phyloP scores from a whole-genome alignment of 192 early-diverging fungal genomes.

The Spinellus fusiger region DNA sequence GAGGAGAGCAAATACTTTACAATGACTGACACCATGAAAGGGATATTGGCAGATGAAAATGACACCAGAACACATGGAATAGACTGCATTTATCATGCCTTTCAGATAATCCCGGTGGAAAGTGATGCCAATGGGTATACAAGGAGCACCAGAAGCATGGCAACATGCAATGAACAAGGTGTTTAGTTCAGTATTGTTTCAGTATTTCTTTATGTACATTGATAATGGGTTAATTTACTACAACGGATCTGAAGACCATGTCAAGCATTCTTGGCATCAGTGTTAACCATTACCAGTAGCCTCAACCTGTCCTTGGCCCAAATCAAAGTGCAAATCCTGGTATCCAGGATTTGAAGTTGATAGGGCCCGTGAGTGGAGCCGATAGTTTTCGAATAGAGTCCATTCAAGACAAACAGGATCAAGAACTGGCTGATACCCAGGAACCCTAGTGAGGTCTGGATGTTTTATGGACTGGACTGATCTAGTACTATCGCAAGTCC shows the following conservation, averaged over 20 bases:
- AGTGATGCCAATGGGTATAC: not conserved
- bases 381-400: slow-evolving; percentile 1
- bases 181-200: not conserved
- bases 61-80: not conserved
- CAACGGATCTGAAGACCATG: not conserved
- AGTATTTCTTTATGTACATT: not conserved
- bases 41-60: not conserved
- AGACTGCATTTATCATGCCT: not conserved
- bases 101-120: not conserved
- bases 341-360: not conserved
- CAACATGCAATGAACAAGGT: not conserved
- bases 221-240: not conserved
- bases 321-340: slow-evolving; percentile 15
- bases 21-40: not conserved
- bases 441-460: not conserved
- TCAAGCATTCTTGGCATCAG: not conserved
- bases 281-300: not conserved
- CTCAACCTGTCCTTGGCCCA: not conserved
- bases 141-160: not conserved
- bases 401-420: not conserved
- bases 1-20: not conserved
- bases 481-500: not conserved
- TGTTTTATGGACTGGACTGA: slow-evolving; percentile 4
- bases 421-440: not conserved
- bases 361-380: slow-evolving; percentile 5